These are phyloP conservation scores for Apostasia shenzhenica DNA, from an alignment of 106 monocot genomes.

Conservation along the genomic window DNA sequence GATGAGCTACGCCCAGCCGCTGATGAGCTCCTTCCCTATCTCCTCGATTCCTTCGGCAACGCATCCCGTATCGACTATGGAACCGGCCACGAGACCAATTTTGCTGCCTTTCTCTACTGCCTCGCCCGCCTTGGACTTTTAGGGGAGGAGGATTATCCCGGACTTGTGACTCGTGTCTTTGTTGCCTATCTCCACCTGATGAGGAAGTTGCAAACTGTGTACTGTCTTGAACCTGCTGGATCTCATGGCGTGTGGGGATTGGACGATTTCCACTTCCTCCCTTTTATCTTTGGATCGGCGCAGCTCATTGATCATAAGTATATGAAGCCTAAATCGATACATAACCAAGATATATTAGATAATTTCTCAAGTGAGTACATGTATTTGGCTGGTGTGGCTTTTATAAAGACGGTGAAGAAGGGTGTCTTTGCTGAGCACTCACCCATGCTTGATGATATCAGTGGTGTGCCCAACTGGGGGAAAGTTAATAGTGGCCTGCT, in stretches of 20 bases:
- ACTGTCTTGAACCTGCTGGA: conserved; percentile 86
- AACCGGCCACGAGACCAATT: conserved; percentile 93
- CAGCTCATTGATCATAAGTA: conserved; percentile 97
- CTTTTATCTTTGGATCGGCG: conserved; percentile 82
- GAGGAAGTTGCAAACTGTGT: conserved; percentile 71
- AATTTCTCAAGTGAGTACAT: conserved; percentile 84
- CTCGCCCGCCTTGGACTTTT: conserved; percentile 71
- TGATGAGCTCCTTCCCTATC: conserved; percentile 66
- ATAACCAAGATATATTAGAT: conserved; percentile 85
- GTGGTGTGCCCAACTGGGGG: conserved; percentile 74
- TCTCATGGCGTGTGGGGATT: conserved; percentile 97
- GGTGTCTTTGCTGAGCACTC: conserved; percentile 94
- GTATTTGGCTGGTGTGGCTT: conserved; percentile 69
- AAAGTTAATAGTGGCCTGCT: conserved; percentile 93
- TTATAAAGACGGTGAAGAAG: conserved; percentile 95
- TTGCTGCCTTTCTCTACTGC: conserved; percentile 84
- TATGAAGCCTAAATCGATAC: conserved; percentile 98
- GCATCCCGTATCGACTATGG: conserved; percentile 83
- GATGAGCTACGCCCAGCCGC: conserved; percentile 21
- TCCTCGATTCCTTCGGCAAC: conserved; percentile 93
- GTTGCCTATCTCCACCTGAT: conserved; percentile 57
- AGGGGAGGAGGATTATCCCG: conserved; percentile 67
- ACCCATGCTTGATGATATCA: conserved; percentile 96
- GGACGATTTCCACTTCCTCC: conserved; percentile 93
- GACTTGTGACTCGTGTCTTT: conserved; percentile 62